Percentiles rank a stretch among this genome's conserved stretches.
Evolutionary conservation across 768 basidiomycete species (phyloP).

Genomic region (Cubamyces lactineus): DNA sequence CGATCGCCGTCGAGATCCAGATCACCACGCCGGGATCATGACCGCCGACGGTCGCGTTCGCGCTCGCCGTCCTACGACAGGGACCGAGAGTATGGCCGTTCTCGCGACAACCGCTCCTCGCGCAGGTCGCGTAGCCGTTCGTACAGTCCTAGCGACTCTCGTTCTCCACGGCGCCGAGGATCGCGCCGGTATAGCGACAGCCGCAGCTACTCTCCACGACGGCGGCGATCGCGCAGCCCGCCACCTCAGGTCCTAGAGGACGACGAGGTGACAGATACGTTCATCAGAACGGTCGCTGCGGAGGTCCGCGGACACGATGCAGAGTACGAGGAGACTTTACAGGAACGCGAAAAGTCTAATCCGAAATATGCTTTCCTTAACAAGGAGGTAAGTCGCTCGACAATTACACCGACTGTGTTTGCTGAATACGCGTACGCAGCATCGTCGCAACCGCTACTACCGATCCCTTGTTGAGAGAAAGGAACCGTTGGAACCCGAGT

Average conservation of each 20-base stretch:
- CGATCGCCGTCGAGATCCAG: constrained; percentile 41
- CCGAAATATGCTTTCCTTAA: constrained; percentile 80
- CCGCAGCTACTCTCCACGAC: constrained; percentile 52
- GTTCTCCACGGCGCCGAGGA: constrained; percentile 36
- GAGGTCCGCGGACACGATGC: constrained; percentile 82
- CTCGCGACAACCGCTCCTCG: constrained; percentile 39
- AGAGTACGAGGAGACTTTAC: constrained; percentile 74
- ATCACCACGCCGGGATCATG: constrained; percentile 37
- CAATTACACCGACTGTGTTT: no score
- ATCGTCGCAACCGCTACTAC: constrained; percentile 73
- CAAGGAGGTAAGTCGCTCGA: constrained; percentile 48
- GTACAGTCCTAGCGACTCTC: constrained; percentile 36
- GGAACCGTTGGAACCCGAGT: constrained; percentile 61
- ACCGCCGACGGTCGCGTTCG: constrained; percentile 45
- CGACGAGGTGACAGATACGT: constrained; percentile 77
- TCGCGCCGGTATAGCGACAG: constrained; percentile 45
- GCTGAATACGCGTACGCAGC: constrained; percentile 43
- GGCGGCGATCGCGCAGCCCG: constrained; percentile 37
- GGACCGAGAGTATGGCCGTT: constrained; percentile 36
- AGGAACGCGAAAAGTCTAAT: constrained; percentile 78
- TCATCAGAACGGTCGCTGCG: constrained; percentile 84
- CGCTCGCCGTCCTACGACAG: constrained; percentile 48
- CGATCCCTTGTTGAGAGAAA: constrained; percentile 66
- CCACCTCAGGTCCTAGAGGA: constrained; percentile 49
- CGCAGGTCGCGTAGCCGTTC: constrained; percentile 42